Base-by-base conservation (phyloP, 179 eudicot genomes). In the Silene vulgaris region DNA sequence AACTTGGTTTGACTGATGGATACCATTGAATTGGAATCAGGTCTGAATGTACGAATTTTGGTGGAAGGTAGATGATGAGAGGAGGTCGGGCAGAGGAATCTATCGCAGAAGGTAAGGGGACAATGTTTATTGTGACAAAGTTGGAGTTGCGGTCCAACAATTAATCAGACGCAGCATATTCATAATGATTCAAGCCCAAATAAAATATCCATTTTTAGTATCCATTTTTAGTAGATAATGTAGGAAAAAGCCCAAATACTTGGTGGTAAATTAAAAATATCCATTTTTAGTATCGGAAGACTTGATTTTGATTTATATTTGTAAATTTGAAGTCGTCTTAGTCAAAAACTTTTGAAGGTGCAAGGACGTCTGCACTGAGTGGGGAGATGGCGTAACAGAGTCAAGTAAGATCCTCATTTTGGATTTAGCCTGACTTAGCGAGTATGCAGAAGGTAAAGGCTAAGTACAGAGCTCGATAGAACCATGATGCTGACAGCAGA, bases 281-380 rank as follows among this genome's bases (percentile, higher is more conserved):
- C 59, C 59, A 52, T 52, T 12, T 57, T 57, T 5, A 57, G 21
- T 57, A 57, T 57, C 8, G n/a, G 19, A 4, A 61, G 3, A 19
- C 9, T 60, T 17, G n/a, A 21, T 19, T 61, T 61, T 8, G 65
- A 1, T 61, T 20, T 61, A 11, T 61, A 13, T 61, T 61, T 61
- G 59, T 52, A 52, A 13, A 52, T 52, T 52, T 52, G 59, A 52
- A 52, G 17, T 52, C 5, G 17, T 52, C 59, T 52, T 52, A 52
- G 59, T 16, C 59, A 52, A 52, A 52, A 52, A 52, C 0, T 0
- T 2, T 20, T 6, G 26, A 23, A 23, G 29, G 66, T 62, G 21
- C 66, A 62, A 7, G 66, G 66, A 62, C 35, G 0, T 28, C 66
- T 62, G 66, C 66, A 62, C 32, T 12, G n/a, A 62, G 32, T 62